Evolutionary conservation across 768 basidiomycete genomes (phyloP).

Genomic region (Mycena epipterygia): DNA sequence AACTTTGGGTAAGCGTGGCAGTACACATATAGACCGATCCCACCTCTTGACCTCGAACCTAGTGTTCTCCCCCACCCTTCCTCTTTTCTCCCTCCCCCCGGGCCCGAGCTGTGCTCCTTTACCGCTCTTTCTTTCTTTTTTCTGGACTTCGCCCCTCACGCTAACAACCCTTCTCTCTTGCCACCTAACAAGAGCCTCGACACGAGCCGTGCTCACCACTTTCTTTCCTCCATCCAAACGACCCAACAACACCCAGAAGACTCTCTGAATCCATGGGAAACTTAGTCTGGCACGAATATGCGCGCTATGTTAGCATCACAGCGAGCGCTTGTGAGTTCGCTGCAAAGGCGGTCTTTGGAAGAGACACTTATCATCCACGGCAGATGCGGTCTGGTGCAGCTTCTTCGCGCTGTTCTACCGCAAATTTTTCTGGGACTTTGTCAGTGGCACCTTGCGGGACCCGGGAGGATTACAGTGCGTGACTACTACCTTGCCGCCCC

Average conservation of each 20-base stretch:
- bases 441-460: conserved; percentile 82
- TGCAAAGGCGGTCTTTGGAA: background rate
- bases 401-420: conserved; percentile 88
- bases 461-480: conserved; percentile 86
- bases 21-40: conserved; percentile 19
- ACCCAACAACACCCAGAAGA: conserved; percentile 31
- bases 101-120: conserved; percentile 55
- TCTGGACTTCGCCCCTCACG: conserved; percentile 44
- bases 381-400: conserved; percentile 85
- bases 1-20: conserved; percentile 21
- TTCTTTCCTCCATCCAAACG: conserved; percentile 27
- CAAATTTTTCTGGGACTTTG: conserved; percentile 98
- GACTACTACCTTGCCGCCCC: background rate
- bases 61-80: conserved; percentile 55
- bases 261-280: conserved; percentile 72
- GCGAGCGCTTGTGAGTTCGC: conserved; percentile 78
- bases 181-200: conserved; percentile 22
- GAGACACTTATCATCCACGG: conserved; percentile 27
- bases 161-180: conserved; percentile 39
- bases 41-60: conserved; percentile 44
- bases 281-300: conserved; percentile 85
- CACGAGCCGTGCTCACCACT: conserved; percentile 42
- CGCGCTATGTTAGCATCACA: conserved; percentile 76
- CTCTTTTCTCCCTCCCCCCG: conserved; percentile 42
- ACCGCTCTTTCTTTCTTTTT: conserved; percentile 43